phyloP scores from a whole-genome alignment of 1,284 basidiomycete species.

The Tilletia indica region DNA sequence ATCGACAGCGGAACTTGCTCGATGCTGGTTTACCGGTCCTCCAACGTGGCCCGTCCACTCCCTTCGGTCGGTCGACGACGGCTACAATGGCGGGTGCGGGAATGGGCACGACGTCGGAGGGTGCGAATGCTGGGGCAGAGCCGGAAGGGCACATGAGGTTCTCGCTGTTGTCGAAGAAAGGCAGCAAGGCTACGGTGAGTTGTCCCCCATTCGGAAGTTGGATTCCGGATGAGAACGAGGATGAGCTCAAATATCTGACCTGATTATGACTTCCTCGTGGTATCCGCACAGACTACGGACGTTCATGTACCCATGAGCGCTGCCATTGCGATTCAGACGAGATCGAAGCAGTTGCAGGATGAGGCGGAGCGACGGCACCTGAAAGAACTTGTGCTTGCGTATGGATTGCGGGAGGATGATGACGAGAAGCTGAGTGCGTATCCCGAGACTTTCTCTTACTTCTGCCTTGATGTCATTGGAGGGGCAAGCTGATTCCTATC shows the following conservation, averaged over 20 bases:
- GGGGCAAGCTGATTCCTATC: too few relatives aligned
- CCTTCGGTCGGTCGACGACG: constrained; percentile 61
- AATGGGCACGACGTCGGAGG: constrained; percentile 27
- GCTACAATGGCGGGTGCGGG: constrained; percentile 55
- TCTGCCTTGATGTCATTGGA: not conserved
- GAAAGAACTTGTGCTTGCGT: constrained; percentile 50
- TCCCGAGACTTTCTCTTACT: not conserved
- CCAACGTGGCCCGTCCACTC: constrained; percentile 55
- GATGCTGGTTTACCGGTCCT: constrained; percentile 30
- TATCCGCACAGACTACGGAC: constrained; percentile 33
- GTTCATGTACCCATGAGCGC: constrained; percentile 42
- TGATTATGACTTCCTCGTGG: not conserved
- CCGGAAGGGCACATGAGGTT: constrained; percentile 74
- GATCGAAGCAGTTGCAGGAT: constrained; percentile 45
- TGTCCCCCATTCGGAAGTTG: not conserved
- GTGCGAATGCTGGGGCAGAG: constrained; percentile 45
- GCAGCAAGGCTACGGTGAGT: constrained; percentile 82
- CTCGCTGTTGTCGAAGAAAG: constrained; percentile 86
- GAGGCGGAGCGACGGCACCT: constrained; percentile 47
- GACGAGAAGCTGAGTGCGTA: not conserved
- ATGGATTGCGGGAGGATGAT: constrained; percentile 57
- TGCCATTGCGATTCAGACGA: constrained; percentile 47
- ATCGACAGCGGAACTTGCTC: constrained; percentile 22
- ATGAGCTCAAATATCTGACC: not conserved
- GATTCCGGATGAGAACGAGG: not conserved